Percentiles rank a stretch among this genome's conserved stretches.
These are phyloP conservation scores for Sporormia fimetaria DNA, from an alignment of 495 filamentous ascomycete genomes.

Conservation along the genomic window DNA sequence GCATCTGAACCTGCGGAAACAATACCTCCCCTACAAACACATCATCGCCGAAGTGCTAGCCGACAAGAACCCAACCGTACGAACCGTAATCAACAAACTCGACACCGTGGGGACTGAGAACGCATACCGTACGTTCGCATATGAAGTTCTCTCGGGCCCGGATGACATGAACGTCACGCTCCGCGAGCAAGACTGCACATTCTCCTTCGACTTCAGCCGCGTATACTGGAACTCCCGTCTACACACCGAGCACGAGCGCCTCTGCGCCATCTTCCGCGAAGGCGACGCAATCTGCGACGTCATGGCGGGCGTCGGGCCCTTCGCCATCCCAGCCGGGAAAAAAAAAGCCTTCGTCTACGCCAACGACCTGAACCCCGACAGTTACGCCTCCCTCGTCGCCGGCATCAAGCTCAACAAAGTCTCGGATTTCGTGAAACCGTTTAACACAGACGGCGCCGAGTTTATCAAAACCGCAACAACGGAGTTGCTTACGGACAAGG, in stretches of 20 bases:
- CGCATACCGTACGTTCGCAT: slow-evolving; percentile 82
- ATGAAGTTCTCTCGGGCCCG: slow-evolving; percentile 77
- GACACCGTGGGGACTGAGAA: slow-evolving; percentile 76
- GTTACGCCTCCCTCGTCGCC: slow-evolving; percentile 55
- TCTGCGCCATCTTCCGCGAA: slow-evolving; percentile 63
- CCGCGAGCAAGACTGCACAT: slow-evolving; percentile 49
- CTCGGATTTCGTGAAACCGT: slow-evolving; percentile 57
- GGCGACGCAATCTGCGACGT: slow-evolving; percentile 91
- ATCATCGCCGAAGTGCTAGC: slow-evolving; percentile 71
- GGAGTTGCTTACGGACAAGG: slow-evolving; percentile 41
- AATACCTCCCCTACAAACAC: slow-evolving; percentile 68
- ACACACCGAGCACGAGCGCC: slow-evolving; percentile 72
- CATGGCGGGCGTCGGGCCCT: slow-evolving; percentile 96
- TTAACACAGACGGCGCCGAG: slow-evolving; percentile 63
- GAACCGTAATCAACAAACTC: slow-evolving; percentile 91
- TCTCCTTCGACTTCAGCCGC: slow-evolving; percentile 66
- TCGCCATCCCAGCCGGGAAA: slow-evolving; percentile 84
- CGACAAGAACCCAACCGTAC: slow-evolving; percentile 72
- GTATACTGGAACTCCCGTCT: slow-evolving; percentile 97
- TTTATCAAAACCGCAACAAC: slow-evolving; percentile 65
- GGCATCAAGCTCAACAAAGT: slow-evolving; percentile 77
- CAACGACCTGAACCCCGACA: slow-evolving; percentile 92
- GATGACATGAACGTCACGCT: slow-evolving; percentile 71
- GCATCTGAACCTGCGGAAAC: slow-evolving; percentile 79
- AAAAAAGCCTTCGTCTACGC: slow-evolving; percentile 90